Evolutionary conservation across 129 eudicot genomes (phyloP).

Genomic region (Helichrysum umbraculigerum): DNA sequence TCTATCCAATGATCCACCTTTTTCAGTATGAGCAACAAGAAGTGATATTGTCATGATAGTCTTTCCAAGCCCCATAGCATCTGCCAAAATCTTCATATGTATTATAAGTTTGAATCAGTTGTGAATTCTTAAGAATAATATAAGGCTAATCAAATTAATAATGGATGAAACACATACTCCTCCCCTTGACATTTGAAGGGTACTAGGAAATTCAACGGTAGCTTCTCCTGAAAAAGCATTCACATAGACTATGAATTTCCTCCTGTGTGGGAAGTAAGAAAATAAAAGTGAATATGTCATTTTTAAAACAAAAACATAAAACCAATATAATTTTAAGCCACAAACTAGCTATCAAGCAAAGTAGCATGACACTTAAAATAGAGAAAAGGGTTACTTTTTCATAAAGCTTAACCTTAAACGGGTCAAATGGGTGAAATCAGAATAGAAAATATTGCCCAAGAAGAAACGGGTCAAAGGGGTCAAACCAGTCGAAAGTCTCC

Average conservation of each 20-base stretch:
- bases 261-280: conserved; percentile 46
- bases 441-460: too few species aligned
- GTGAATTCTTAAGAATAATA: neutral
- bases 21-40: conserved; percentile 78
- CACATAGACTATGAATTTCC: conserved; percentile 70
- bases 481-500: too few species aligned
- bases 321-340: neutral
- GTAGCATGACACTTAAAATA: neutral
- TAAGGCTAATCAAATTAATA: neutral
- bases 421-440: neutral
- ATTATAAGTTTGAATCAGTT: conserved; percentile 31
- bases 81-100: conserved; percentile 85
- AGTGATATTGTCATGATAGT: conserved; percentile 97
- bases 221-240: conserved; percentile 98
- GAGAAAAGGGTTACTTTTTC: neutral
- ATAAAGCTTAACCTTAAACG: too few species aligned
- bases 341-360: conserved; percentile 1
- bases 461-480: neutral
- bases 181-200: conserved; percentile 99
- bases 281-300: neutral
- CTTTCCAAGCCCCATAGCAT: conserved; percentile 99
- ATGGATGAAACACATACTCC: conserved; percentile 62
- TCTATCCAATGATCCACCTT: conserved; percentile 55
- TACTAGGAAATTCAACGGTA: conserved; percentile 89
- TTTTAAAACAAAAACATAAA: neutral